These are phyloP conservation scores for Annulohypoxylon maeteangense DNA, from an alignment of 495 filamentous ascomycete species.

Conservation along the genomic window DNA sequence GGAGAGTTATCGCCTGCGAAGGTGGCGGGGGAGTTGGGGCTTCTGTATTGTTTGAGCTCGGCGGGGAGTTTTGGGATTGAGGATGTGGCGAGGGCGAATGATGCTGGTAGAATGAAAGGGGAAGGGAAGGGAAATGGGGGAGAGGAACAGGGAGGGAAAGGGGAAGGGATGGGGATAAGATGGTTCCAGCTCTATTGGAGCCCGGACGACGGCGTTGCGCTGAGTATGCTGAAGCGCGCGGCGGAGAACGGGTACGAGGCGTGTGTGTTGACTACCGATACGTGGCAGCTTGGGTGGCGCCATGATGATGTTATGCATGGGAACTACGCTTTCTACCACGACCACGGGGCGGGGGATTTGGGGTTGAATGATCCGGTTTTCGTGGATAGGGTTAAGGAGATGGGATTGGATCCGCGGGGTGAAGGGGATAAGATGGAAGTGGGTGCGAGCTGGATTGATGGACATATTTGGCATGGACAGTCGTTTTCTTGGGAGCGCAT, in stretches of 20 bases:
- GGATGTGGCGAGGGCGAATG: slow-evolving; percentile 67
- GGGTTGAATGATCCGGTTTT: slow-evolving; percentile 70
- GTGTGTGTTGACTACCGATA: slow-evolving; percentile 72
- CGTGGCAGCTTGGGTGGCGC: slow-evolving; percentile 73
- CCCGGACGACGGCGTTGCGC: slow-evolving; percentile 68
- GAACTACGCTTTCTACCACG: slow-evolving; percentile 73
- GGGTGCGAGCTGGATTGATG: slow-evolving; percentile 71
- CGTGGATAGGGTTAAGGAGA: slow-evolving; percentile 58
- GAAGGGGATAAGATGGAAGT: slow-evolving; percentile 58
- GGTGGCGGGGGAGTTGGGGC: slow-evolving; percentile 65
- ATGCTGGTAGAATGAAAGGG: slow-evolving; percentile 35
- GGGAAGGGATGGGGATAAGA: background rate
- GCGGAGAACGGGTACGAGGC: slow-evolving; percentile 66
- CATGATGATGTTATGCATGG: slow-evolving; percentile 66
- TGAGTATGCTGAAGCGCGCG: slow-evolving; percentile 66
- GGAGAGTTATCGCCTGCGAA: slow-evolving; percentile 69
- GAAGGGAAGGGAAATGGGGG: background rate
- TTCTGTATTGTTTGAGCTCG: slow-evolving; percentile 67
- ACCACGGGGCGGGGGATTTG: slow-evolving; percentile 54
- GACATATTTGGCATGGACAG: slow-evolving; percentile 69
- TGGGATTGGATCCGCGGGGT: slow-evolving; percentile 55
- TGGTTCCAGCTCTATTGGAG: slow-evolving; percentile 72
- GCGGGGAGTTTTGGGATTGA: slow-evolving; percentile 70
- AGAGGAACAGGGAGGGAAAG: background rate
- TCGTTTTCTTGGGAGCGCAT: slow-evolving; percentile 69